Conservation (phyloP, 345 rosid species). For the Mangifera indica region DNA sequence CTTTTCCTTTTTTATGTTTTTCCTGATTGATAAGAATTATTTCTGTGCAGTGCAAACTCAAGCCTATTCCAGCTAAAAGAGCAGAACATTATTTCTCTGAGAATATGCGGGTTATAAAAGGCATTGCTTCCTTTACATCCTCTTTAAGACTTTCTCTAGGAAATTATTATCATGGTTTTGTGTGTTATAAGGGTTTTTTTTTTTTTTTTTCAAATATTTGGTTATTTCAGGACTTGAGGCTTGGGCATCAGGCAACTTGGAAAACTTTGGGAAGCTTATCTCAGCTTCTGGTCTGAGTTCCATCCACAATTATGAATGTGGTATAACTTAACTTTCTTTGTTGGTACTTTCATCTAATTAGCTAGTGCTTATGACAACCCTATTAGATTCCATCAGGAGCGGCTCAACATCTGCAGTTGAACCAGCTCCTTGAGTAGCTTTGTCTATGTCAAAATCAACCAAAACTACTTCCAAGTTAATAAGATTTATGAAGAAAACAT, state of each 20-base stretch:
- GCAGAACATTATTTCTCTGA: constrained; percentile 92
- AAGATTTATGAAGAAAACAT: too few relatives aligned
- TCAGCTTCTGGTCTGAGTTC: constrained; percentile 94
- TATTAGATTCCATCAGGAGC: too few relatives aligned
- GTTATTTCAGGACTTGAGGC: constrained; percentile 67
- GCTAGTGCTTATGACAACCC: background rate
- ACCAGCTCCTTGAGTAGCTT: too few relatives aligned
- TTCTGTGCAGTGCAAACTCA: constrained; percentile 50
- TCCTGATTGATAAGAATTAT: background rate
- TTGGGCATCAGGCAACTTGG: constrained; percentile 71
- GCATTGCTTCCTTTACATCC: constrained; percentile 28
- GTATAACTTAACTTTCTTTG: constrained; percentile 32
- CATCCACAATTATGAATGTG: constrained; percentile 85
- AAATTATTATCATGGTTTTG: background rate
- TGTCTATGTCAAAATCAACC: too few relatives aligned
- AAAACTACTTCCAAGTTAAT: too few relatives aligned
- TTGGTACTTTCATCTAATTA: background rate
- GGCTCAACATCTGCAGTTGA: too few relatives aligned
- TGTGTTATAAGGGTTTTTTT: background rate
- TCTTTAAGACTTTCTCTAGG: constrained; percentile 2
- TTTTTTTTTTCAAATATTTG: background rate
- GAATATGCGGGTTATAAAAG: constrained; percentile 72
- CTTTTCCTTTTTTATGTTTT: background rate
- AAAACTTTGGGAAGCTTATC: constrained; percentile 71
- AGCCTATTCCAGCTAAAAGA: constrained; percentile 64